phyloP scores from a whole-genome alignment of 1,139 yeast species.

The Yamadazyma aaseri region DNA sequence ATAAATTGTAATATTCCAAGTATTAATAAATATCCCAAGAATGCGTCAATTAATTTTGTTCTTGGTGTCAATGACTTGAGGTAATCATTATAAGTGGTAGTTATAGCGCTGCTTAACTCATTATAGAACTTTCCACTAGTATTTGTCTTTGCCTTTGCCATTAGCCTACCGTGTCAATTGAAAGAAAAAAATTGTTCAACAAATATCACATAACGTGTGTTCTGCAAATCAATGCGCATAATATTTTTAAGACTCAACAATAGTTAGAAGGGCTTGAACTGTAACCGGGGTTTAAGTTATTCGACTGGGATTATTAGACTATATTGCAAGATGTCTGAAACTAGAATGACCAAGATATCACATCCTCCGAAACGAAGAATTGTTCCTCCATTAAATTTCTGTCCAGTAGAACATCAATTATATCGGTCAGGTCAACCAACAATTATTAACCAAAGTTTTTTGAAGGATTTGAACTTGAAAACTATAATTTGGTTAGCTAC shows the following conservation, averaged over 20 bases:
- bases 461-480: constrained; percentile 68
- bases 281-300: no score
- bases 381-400: constrained; percentile 91
- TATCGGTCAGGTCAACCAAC: constrained; percentile 96
- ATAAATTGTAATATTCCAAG: constrained; percentile 78
- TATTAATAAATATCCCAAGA: constrained; percentile 69
- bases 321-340: background rate
- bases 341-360: constrained; percentile 14
- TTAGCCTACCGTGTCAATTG: background rate
- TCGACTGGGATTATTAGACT: no score
- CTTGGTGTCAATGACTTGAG: constrained; percentile 40
- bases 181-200: background rate
- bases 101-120: constrained; percentile 20
- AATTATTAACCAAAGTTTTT: constrained; percentile 84
- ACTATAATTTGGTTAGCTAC: constrained; percentile 92
- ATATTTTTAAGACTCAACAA: no score
- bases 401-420: constrained; percentile 86
- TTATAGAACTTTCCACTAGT: constrained; percentile 4
- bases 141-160: constrained; percentile 7
- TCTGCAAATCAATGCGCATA: background rate
- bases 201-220: background rate
- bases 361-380: constrained; percentile 61
- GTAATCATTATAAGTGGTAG: constrained; percentile 50
- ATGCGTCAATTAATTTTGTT: constrained; percentile 70
- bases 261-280: no score